These are phyloP conservation scores for Phytophthora nicotianae DNA, from an alignment of 352 stramenopile species.

Conservation along the genomic window DNA sequence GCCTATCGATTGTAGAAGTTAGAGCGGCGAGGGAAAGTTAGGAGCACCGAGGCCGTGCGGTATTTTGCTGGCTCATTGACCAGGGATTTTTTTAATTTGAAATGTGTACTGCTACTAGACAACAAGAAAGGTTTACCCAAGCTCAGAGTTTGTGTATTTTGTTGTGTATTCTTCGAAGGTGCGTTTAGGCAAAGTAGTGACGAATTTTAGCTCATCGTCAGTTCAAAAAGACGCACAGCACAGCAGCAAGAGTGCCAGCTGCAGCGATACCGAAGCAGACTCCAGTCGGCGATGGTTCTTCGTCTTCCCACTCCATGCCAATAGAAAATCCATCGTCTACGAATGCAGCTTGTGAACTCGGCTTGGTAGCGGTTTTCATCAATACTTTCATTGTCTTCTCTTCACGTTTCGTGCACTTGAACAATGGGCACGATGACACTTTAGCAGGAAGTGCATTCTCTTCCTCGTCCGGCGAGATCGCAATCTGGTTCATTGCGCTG, in stretches of 20 bases:
- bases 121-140: slow-evolving; percentile 2
- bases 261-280: slow-evolving; percentile 62
- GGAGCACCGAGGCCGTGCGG: slow-evolving; percentile 17
- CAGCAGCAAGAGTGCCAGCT: slow-evolving; percentile 57
- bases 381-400: slow-evolving; percentile 23
- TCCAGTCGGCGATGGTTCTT: slow-evolving; percentile 44
- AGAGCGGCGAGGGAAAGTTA: slow-evolving; percentile 26
- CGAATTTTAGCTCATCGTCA: slow-evolving; percentile 17
- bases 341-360: neutral
- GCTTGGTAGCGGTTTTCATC: slow-evolving; percentile 17
- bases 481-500: too few species aligned
- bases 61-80: slow-evolving; percentile 33
- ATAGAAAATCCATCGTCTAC: slow-evolving; percentile 3
- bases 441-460: neutral
- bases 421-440: slow-evolving; percentile 13
- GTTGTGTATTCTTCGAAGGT: too few species aligned
- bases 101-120: slow-evolving; percentile 22
- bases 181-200: too few species aligned
- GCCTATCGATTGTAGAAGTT: slow-evolving; percentile 61
- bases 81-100: slow-evolving; percentile 32
- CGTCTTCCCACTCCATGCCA: slow-evolving; percentile 21
- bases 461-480: too few species aligned
- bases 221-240: slow-evolving; percentile 69
- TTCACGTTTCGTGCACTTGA: slow-evolving; percentile 50
- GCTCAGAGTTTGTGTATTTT: too few species aligned